phyloP scores from a whole-genome alignment of 2,329 filamentous ascomycete genomes.

The Colletotrichum sp. region DNA sequence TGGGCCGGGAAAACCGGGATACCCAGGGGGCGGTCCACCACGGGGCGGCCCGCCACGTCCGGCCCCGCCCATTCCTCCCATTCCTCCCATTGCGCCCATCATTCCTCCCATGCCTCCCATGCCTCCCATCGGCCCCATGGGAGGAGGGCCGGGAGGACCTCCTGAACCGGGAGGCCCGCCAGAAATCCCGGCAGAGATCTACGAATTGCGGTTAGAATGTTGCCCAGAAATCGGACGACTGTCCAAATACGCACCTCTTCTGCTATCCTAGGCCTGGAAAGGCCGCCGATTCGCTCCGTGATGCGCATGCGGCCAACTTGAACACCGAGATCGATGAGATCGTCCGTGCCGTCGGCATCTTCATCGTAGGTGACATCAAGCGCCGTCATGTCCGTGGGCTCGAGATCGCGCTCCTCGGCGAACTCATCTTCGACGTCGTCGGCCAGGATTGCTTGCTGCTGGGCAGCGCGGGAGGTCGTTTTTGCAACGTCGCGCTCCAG shows the following conservation, averaged over 20 bases:
- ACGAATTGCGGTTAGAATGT: background rate
- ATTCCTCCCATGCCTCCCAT: constrained; percentile 14
- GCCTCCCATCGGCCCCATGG: constrained; percentile 7
- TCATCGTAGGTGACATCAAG: constrained; percentile 74
- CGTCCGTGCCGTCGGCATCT: constrained; percentile 58
- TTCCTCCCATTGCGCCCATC: background rate
- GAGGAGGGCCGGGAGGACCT: constrained; percentile 5
- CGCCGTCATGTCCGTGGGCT: constrained; percentile 66
- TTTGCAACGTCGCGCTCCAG: constrained; percentile 72
- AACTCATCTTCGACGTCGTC: constrained; percentile 62
- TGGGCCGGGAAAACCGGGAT: constrained; percentile 14
- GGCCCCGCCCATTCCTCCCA: constrained; percentile 5
- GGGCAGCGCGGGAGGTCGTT: constrained; percentile 32
- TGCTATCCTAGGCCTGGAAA: constrained; percentile 71
- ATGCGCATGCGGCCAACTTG: constrained; percentile 74
- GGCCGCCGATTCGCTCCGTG: constrained; percentile 75
- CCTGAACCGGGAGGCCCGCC: constrained; percentile 22
- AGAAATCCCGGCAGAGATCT: constrained; percentile 41
- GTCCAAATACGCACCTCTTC: constrained; percentile 63
- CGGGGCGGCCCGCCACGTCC: constrained; percentile 20
- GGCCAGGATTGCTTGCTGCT: constrained; percentile 45
- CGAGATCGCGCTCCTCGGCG: constrained; percentile 64
- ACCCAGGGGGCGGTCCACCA: constrained; percentile 22
- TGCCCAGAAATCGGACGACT: background rate
- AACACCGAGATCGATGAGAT: constrained; percentile 75